Conservation (phyloP, 352 stramenopile species). For the Globisporangium splendens region DNA sequence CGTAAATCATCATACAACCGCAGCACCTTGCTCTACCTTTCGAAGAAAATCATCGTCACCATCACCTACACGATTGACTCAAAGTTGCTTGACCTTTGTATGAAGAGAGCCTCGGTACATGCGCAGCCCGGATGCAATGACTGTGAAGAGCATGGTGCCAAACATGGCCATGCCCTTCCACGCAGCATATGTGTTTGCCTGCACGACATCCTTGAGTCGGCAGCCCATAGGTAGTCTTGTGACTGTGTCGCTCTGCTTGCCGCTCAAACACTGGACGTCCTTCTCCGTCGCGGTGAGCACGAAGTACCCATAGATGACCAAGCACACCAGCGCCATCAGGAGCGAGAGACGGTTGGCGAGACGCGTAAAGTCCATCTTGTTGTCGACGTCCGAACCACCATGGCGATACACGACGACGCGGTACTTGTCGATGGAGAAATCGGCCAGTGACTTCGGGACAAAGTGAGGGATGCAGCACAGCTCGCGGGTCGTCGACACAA, state of each 20-base stretch:
- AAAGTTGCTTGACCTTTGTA: constrained; percentile 52
- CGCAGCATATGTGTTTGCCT: constrained; percentile 32
- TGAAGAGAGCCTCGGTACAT: constrained; percentile 62
- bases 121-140: constrained; percentile 54
- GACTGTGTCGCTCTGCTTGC: constrained; percentile 13
- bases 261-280: constrained; percentile 31
- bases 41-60: neutral
- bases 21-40: too few species aligned
- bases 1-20: too few species aligned
- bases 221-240: constrained; percentile 33
- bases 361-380: constrained; percentile 50
- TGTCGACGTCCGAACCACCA: constrained; percentile 44
- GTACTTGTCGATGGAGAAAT: constrained; percentile 50
- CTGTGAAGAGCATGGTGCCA: constrained; percentile 52
- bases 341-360: constrained; percentile 57
- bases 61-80: constrained; percentile 20
- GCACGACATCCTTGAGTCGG: constrained; percentile 35
- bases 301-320: constrained; percentile 61
- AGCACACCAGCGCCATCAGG: constrained; percentile 53
- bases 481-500: constrained; percentile 49
- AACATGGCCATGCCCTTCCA: constrained; percentile 59
- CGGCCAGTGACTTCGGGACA: constrained; percentile 33
- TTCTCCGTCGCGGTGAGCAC: constrained; percentile 42
- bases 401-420: constrained; percentile 75
- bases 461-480: constrained; percentile 56